Percentiles rank a stretch among this genome's conserved stretches.
These are phyloP conservation scores for Vaccinium macrocarpon DNA, from an alignment of 148 eudicot species.

Conservation along the genomic window DNA sequence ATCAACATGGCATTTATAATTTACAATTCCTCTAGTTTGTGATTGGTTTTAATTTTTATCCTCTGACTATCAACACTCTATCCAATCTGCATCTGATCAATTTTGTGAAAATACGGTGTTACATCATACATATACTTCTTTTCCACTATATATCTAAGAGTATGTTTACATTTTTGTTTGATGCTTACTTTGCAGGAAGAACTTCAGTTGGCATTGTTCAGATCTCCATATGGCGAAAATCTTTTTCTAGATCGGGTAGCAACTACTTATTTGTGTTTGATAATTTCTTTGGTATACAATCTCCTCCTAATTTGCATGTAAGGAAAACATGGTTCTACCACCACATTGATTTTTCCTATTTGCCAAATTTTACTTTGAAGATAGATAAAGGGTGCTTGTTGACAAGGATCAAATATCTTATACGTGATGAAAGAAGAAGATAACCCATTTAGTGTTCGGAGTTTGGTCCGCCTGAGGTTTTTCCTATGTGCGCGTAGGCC, in stretches of 20 bases:
- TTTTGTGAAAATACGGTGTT: constrained; percentile 11
- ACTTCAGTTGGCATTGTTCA: constrained; percentile 72
- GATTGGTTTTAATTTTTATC: background rate
- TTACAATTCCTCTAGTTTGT: background rate
- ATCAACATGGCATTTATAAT: background rate
- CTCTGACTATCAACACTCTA: background rate
- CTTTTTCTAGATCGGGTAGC: constrained; percentile 83
- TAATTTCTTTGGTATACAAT: constrained; percentile 3
- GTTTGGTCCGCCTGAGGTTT: too few relatives aligned
- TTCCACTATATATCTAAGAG: background rate
- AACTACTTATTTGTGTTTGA: background rate
- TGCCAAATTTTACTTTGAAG: background rate
- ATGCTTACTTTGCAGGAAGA: constrained; percentile 58
- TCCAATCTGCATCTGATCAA: background rate
- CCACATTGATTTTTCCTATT: background rate
- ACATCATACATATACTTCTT: background rate
- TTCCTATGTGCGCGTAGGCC: too few relatives aligned
- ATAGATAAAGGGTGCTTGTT: background rate
- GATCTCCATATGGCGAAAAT: constrained; percentile 56
- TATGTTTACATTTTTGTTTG: background rate
- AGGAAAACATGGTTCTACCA: background rate
- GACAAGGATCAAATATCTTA: background rate
- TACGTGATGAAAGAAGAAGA: background rate
- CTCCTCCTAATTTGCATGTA: background rate
- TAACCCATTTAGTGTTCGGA: background rate